A percentile compares a stretch with the other conserved stretches of the same genome.
Conservation (phyloP, 768 basidiomycete species). For the Pleurotus ostreatus region DNA sequence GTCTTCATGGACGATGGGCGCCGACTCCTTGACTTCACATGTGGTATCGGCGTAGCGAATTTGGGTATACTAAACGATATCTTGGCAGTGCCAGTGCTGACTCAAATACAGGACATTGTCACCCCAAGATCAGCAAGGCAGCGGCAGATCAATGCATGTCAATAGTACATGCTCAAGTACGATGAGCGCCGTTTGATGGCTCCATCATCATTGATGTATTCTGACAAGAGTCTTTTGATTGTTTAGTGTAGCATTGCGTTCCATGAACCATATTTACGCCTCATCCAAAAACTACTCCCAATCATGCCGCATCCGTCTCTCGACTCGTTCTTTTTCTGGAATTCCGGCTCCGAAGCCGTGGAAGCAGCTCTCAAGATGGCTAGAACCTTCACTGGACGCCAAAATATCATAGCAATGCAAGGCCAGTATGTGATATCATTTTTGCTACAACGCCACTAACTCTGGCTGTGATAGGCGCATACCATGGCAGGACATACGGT, state of each 20-base stretch:
- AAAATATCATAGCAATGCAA: constrained; percentile 91
- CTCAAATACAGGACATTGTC: constrained; percentile 65
- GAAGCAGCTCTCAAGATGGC: constrained; percentile 91
- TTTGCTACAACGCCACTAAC: background rate
- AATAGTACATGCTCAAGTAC: constrained; percentile 75
- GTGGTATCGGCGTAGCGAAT: constrained; percentile 84
- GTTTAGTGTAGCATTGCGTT: constrained; percentile 83
- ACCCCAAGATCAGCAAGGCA: constrained; percentile 81
- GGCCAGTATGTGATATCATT: constrained; percentile 31
- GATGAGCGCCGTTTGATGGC: background rate
- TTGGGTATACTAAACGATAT: constrained; percentile 44
- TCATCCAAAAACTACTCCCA: constrained; percentile 82
- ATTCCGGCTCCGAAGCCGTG: constrained; percentile 91
- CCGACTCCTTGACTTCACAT: constrained; percentile 78
- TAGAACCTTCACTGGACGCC: constrained; percentile 68
- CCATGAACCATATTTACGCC: constrained; percentile 80
- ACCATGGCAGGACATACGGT: constrained; percentile 92
- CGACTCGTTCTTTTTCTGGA: constrained; percentile 97
- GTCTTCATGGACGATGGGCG: constrained; percentile 70
- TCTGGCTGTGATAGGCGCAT: constrained; percentile 47
- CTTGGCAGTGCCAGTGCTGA: background rate
- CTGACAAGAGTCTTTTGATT: background rate
- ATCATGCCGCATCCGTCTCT: constrained; percentile 89
- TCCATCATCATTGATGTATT: background rate
- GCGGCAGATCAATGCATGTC: constrained; percentile 86